These are phyloP conservation scores for Podosphaera aphanis DNA, from an alignment of 2,329 filamentous ascomycete genomes.

Conservation along the genomic window DNA sequence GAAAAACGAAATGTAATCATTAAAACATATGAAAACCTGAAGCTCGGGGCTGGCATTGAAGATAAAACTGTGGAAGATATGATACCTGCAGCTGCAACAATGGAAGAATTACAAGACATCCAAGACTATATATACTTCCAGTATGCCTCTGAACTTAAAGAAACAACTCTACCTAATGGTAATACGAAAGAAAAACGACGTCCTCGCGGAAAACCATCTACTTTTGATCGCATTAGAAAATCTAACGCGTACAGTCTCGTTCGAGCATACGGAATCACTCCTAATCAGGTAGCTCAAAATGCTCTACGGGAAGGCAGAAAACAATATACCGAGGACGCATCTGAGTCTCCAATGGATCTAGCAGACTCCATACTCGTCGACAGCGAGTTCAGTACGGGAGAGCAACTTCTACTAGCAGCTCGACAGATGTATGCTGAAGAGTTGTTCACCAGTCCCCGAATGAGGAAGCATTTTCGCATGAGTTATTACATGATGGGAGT, in stretches of 20 bases:
- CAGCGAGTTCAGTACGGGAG: slow-evolving; percentile 50
- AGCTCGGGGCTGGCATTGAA: slow-evolving; percentile 31
- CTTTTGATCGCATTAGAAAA: slow-evolving; percentile 67
- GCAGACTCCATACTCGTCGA: slow-evolving; percentile 55
- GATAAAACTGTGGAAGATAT: slow-evolving; percentile 65
- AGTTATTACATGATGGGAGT: slow-evolving; percentile 65
- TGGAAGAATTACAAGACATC: slow-evolving; percentile 89
- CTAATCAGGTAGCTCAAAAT: slow-evolving; percentile 74
- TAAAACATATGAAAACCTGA: slow-evolving; percentile 53
- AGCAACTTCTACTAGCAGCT: slow-evolving; percentile 53
- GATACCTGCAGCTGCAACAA: slow-evolving; percentile 54
- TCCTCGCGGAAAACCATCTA: slow-evolving; percentile 56
- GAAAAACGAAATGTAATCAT: slow-evolving; percentile 79
- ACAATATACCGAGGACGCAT: slow-evolving; percentile 64
- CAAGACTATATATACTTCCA: slow-evolving; percentile 95
- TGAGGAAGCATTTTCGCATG: slow-evolving; percentile 67
- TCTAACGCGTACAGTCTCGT: slow-evolving; percentile 64
- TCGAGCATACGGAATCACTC: slow-evolving; percentile 68
- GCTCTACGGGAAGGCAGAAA: slow-evolving; percentile 56
- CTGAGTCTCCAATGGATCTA: slow-evolving; percentile 59
- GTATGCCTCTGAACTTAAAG: slow-evolving; percentile 64
- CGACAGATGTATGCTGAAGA: slow-evolving; percentile 83
- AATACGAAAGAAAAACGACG: slow-evolving; percentile 44
- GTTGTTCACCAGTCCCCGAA: slow-evolving; percentile 62
- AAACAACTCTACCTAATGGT: slow-evolving; percentile 41